Conservation (phyloP, 495 filamentous ascomycete species). For the Trichoderma asperelloides region DNA sequence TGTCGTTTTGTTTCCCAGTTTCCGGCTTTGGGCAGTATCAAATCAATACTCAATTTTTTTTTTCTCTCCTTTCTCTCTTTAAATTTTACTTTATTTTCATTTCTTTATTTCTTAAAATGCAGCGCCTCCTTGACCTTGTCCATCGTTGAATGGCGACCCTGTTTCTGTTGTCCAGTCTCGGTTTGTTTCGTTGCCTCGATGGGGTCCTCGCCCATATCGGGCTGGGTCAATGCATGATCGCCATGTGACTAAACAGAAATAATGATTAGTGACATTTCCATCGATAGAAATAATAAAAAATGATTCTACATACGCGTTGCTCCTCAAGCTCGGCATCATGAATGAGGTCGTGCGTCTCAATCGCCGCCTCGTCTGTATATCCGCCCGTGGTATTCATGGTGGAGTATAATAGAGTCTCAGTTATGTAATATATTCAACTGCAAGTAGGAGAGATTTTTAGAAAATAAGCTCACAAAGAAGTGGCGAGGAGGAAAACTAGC, state of each 20-base stretch:
- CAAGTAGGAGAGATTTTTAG: background rate
- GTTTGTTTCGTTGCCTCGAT: background rate
- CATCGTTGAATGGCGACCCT: constrained; percentile 5
- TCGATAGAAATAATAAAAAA: background rate
- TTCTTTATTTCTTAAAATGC: constrained; percentile 8
- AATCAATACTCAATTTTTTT: background rate
- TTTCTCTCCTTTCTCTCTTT: background rate
- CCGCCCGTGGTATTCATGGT: background rate
- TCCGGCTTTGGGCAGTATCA: background rate
- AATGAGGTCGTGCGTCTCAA: constrained; percentile 10
- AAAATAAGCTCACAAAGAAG: background rate
- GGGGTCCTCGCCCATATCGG: background rate
- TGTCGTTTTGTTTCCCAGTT: background rate
- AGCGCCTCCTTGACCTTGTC: constrained; percentile 12
- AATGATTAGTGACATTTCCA: background rate
- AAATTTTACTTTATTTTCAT: background rate
- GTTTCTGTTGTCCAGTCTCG: background rate
- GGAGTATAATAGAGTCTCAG: too few relatives aligned
- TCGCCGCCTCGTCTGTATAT: constrained; percentile 9
- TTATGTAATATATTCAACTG: background rate
- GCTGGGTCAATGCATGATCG: background rate
- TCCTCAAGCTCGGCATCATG: constrained; percentile 10
- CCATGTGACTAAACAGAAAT: background rate
- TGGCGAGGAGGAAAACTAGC: background rate
- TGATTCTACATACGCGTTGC: background rate